phyloP scores from a whole-genome alignment of 2,329 filamentous ascomycete species.

The Trichoderma asperellum region DNA sequence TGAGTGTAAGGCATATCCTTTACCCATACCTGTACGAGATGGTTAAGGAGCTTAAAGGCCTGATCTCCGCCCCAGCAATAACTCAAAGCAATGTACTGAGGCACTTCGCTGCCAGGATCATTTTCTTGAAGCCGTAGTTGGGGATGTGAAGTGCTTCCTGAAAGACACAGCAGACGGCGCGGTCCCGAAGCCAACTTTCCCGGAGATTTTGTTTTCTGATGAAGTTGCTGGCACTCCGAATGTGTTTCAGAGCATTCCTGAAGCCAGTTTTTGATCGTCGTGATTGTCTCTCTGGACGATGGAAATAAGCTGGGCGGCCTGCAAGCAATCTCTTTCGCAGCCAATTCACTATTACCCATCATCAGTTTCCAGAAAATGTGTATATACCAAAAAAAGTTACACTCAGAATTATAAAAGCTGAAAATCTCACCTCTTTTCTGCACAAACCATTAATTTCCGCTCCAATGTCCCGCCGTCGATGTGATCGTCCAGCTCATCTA shows the following conservation, averaged over 20 bases:
- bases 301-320: background rate
- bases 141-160: background rate
- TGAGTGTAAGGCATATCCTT: background rate
- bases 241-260: background rate
- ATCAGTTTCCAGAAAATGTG: background rate
- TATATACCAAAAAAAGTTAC: background rate
- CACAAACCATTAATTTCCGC: constrained; percentile 9
- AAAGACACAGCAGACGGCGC: constrained; percentile 11
- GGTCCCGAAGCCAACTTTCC: background rate
- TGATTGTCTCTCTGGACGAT: background rate
- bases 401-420: background rate
- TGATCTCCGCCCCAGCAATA: constrained; percentile 20
- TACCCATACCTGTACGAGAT: background rate
- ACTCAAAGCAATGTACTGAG: background rate
- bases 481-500: constrained; percentile 10
- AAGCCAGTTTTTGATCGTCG: constrained; percentile 3
- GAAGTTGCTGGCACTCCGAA: background rate
- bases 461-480: constrained; percentile 12
- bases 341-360: background rate
- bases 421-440: background rate
- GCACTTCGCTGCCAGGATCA: background rate
- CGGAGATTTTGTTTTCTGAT: background rate
- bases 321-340: background rate
- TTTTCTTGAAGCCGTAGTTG: background rate
- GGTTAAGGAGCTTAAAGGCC: background rate